These are phyloP conservation scores for Saturnispora besseyi DNA, from an alignment of 805 yeast species.

Conservation along the genomic window DNA sequence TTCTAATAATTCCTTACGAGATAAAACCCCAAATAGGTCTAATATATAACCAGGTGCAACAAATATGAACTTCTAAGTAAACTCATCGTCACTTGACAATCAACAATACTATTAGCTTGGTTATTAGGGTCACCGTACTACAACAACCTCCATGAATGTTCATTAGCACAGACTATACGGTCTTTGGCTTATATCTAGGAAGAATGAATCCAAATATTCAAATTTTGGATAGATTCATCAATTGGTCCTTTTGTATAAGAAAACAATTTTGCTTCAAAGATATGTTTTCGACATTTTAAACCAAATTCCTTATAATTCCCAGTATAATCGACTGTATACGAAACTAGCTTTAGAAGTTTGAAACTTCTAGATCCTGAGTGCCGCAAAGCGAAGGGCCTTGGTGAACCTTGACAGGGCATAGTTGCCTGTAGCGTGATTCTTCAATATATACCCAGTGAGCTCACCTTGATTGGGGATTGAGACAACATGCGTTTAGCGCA, in stretches of 20 bases:
- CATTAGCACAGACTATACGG: conserved; percentile 35
- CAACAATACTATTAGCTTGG: conserved; percentile 23
- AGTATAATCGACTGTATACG: conserved; percentile 29
- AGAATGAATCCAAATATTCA: conserved; percentile 33
- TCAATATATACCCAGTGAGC: conserved; percentile 23
- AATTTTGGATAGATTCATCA: conserved; percentile 28
- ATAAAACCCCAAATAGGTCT: conserved; percentile 31
- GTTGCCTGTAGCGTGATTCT: conserved; percentile 10
- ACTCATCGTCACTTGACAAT: too few species aligned
- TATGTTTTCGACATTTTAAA: conserved; percentile 31
- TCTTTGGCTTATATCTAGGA: conserved; percentile 25
- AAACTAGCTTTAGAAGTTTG: conserved; percentile 22
- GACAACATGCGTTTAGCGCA: conserved; percentile 12
- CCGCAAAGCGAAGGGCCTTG: conserved; percentile 26
- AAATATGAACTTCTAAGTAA: conserved; percentile 28
- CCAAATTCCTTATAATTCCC: conserved; percentile 30
- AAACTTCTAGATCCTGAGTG: conserved; percentile 26
- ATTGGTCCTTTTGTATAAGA: conserved; percentile 20
- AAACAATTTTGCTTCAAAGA: conserved; percentile 20
- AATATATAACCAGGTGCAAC: conserved; percentile 35
- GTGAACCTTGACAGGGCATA: conserved; percentile 24
- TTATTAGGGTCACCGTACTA: conserved; percentile 28
- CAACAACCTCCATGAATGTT: conserved; percentile 38
- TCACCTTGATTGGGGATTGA: conserved; percentile 23
- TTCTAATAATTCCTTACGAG: conserved; percentile 31